These are phyloP conservation scores for Colletotrichum sp. DNA, from an alignment of 2,329 filamentous ascomycete species.

Conservation along the genomic window DNA sequence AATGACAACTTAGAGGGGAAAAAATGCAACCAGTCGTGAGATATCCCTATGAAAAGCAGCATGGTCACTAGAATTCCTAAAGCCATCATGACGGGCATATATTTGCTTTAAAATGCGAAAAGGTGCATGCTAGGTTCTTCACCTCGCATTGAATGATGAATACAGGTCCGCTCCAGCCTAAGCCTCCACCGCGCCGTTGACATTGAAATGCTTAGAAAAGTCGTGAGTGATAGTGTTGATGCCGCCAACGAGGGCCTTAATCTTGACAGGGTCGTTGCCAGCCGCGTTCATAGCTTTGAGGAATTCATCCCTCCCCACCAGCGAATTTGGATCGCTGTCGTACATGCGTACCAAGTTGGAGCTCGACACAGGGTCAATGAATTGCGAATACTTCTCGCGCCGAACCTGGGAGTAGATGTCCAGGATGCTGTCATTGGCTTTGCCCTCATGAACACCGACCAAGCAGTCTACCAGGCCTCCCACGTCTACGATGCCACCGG, in stretches of 20 bases:
- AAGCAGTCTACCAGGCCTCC: not conserved
- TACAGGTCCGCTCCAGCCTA: not conserved
- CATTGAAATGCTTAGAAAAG: not conserved
- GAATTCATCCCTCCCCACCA: not conserved
- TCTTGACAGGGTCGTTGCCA: not conserved
- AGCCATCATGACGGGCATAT: not conserved
- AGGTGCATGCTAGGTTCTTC: not conserved
- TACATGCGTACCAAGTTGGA: not conserved
- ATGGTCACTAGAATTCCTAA: not conserved
- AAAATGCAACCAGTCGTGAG: not conserved
- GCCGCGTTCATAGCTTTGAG: not conserved
- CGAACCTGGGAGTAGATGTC: not conserved
- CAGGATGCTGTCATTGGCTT: not conserved
- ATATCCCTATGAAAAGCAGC: not conserved
- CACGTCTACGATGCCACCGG: not conserved
- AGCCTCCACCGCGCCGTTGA: not conserved
- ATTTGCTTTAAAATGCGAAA: not conserved
- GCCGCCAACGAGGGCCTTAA: not conserved
- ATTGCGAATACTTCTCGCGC: not conserved
- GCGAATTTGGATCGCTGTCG: not conserved
- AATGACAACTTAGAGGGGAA: too few relatives aligned
- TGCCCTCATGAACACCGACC: not conserved
- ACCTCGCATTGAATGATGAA: not conserved
- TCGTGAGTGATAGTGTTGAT: not conserved
- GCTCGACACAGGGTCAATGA: not conserved